These are phyloP conservation scores for Xylaria venustula DNA, from an alignment of 495 filamentous ascomycete species.

Conservation along the genomic window DNA sequence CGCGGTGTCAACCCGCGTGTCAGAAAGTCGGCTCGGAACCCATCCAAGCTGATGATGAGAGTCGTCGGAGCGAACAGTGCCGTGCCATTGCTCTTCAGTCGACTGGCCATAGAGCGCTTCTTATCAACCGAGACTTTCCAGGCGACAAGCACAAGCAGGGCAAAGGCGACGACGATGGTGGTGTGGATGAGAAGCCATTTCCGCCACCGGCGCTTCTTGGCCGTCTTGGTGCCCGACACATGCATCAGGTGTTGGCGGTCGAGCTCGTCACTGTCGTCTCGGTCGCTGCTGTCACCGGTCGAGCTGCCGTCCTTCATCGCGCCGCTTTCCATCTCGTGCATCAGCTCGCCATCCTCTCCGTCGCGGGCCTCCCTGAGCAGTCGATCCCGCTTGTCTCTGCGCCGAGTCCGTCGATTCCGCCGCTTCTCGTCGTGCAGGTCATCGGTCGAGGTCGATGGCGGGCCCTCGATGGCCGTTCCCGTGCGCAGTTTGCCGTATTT, in stretches of 20 bases:
- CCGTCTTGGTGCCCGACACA: slow-evolving; percentile 43
- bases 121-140: slow-evolving; percentile 49
- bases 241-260: slow-evolving; percentile 47
- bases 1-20: slow-evolving; percentile 78
- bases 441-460: slow-evolving; percentile 31
- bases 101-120: slow-evolving; percentile 16
- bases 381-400: slow-evolving; percentile 48
- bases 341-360: slow-evolving; percentile 70
- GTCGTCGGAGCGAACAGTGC: slow-evolving; percentile 87
- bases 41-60: slow-evolving; percentile 90
- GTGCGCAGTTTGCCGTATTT: slow-evolving; percentile 34
- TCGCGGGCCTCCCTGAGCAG: slow-evolving; percentile 48
- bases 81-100: slow-evolving; percentile 73
- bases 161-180: slow-evolving; percentile 50
- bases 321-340: slow-evolving; percentile 89
- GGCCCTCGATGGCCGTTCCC: slow-evolving; percentile 31
- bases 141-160: slow-evolving; percentile 48
- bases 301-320: slow-evolving; percentile 63
- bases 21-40: slow-evolving; percentile 96
- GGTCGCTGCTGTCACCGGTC: slow-evolving; percentile 54
- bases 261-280: slow-evolving; percentile 53
- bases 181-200: slow-evolving; percentile 54
- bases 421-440: slow-evolving; percentile 52
- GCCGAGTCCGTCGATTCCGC: slow-evolving; percentile 35
- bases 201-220: slow-evolving; percentile 41